Conservation (phyloP, 441 rosid genomes). For the Geranium incanum region DNA sequence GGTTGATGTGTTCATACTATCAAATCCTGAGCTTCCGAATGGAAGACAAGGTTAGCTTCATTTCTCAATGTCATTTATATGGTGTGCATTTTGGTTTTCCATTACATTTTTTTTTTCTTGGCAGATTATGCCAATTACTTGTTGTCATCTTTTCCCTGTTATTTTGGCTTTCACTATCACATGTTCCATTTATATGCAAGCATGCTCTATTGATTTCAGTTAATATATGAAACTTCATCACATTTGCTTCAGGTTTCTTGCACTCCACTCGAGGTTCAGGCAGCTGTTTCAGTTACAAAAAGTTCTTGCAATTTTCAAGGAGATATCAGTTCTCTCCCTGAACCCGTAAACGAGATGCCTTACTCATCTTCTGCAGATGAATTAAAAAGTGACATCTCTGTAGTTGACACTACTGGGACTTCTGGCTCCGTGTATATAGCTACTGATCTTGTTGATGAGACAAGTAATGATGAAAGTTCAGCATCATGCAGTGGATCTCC, state of each 20-base stretch:
- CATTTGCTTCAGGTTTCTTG: constrained; percentile 27
- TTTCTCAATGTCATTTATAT: constrained; percentile 15
- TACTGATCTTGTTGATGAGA: constrained; percentile 34
- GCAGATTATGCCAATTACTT: constrained; percentile 11
- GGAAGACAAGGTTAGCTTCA: constrained; percentile 47
- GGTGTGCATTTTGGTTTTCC: constrained; percentile 5
- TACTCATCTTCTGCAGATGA: constrained; percentile 37
- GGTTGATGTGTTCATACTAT: constrained; percentile 78
- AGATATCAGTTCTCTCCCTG: constrained; percentile 31
- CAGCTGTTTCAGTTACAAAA: constrained; percentile 32
- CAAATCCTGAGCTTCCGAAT: constrained; percentile 75
- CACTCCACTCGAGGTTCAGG: constrained; percentile 35
- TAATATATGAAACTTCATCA: constrained; percentile 5
- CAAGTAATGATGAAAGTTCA: constrained; percentile 43
- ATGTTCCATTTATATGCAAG: constrained; percentile 7
- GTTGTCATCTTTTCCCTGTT: background rate
- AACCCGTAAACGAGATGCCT: constrained; percentile 30
- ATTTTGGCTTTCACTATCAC: background rate
- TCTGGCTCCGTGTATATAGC: constrained; percentile 25
- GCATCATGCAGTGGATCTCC: constrained; percentile 73
- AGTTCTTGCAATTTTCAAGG: constrained; percentile 33
- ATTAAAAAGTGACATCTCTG: constrained; percentile 24
- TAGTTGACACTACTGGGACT: constrained; percentile 28
- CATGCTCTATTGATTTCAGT: constrained; percentile 7
- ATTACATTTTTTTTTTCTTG: constrained; percentile 2